These are phyloP conservation scores for Suaeda aralocaspica DNA, from an alignment of 148 eudicot genomes.

Conservation along the genomic window DNA sequence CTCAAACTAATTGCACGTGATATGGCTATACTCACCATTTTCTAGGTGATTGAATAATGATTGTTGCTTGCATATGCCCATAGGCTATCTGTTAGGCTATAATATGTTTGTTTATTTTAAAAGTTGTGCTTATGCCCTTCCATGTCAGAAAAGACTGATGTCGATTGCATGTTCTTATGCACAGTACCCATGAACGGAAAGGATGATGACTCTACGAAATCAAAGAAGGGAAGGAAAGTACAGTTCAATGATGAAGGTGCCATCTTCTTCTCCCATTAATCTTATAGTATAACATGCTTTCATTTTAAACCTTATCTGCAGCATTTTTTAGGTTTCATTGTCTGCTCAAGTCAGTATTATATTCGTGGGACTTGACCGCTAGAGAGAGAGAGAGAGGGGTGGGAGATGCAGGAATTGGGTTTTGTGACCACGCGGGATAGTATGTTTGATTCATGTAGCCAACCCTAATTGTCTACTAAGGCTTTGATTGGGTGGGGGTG, in stretches of 20 bases:
- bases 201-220: slow-evolving; percentile 44
- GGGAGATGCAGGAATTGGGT: too few relatives aligned
- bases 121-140: not conserved
- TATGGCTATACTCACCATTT: not conserved
- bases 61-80: not conserved
- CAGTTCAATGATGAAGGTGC: slow-evolving; percentile 59
- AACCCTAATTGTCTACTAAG: too few relatives aligned
- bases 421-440: too few relatives aligned
- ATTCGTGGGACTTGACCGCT: too few relatives aligned
- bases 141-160: not conserved
- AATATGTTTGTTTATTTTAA: not conserved
- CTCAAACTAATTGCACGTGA: not conserved
- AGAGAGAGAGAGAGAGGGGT: too few relatives aligned
- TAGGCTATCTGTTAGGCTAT: not conserved
- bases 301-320: not conserved
- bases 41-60: not conserved
- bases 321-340: not conserved
- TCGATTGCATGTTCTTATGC: not conserved
- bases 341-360: not conserved
- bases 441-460: too few relatives aligned
- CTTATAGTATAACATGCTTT: not conserved
- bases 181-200: slow-evolving; percentile 45
- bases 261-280: not conserved
- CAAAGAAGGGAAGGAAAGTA: slow-evolving; percentile 59
- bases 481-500: too few relatives aligned